Evolutionary conservation across 331 rosid genomes (phyloP), one percentile per base, ranked within the genome.

Genomic region (Rhamnella rubrinervis): DNA sequence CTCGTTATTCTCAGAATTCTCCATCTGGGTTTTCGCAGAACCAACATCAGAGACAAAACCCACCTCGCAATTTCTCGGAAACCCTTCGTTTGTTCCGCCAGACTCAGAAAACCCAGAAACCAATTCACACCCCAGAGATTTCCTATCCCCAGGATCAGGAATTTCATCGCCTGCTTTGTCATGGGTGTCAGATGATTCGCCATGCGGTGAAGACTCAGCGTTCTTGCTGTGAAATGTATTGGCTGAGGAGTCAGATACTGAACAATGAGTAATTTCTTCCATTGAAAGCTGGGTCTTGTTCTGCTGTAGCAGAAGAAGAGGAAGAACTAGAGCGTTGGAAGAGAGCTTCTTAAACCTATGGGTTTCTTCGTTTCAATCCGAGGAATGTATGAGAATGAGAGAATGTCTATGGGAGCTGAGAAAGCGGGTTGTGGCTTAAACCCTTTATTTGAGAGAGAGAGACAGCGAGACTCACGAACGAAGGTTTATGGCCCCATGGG

Each of bases 81-180:
- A 61, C 41, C 44, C 55, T 41, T 21, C 59, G 17, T 3, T 14
- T 40, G 14, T 77, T 44, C 56, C 81, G 20, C 51, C 77, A 35
- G 35, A 52, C 51, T 37, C 77, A 59, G 74, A 66, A 61, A 70
- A 59, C 55, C 44, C 57, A 38, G 23, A 50, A 47, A 38, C 71
- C 39, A 37, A 64, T 20, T 20, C 77, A 23, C 67, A 17, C 21
- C 57, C 23, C 26, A 46, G 13, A 37, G 46, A 17, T 51, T 79
- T 61, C 6, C 9, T 63, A 12, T 31, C 47, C 60, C 50, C 72
- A 76, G 63, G 67, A 55, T 25, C 74, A 8, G 4, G 7, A 5
- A 18, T 18, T 53, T 53, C 58, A 18, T 1, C 26, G 12, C n/a
- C 5, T 19, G 19, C 58, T 53, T 53, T 21, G 26, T 19, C 25